Evolutionary conservation across 2,329 filamentous ascomycete species (phyloP), one percentile per base, ranked within the genome.

Genomic region (Phyllosticta citriasiana): DNA sequence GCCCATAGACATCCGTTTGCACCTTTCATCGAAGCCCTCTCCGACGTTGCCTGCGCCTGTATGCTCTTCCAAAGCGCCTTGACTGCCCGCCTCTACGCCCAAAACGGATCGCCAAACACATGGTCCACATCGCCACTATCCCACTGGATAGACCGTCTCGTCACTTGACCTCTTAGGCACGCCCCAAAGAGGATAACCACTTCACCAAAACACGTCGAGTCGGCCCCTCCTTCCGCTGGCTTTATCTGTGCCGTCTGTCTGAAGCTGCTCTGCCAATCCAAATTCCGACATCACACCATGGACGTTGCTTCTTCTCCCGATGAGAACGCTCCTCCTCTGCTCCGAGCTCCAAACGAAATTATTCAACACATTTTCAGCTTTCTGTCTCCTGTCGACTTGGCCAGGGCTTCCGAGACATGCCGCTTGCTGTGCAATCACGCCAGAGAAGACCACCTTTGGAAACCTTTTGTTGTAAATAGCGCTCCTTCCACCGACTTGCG

Each of bases 271-370:
- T 16, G n/a, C 40, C 40, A 47, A 47, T n/a, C n/a, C 1, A 16
- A 14, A n/a, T 47, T 47, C 40, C 12, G n/a, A 16, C 6, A 47
- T 47, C 14, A n/a, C 14, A n/a, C 40, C 12, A 47, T 47, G 40
- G 40, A 47, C 14, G 40, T 47, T 2, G 16, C 7, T 6, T 2
- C 40, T n/a, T n/a, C 40, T 47, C 40, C 40, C 12, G 40, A 47
- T 4, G 40, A n/a, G 2, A n/a, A 16, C 2, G n/a, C 16, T 16
- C 63, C 71, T n/a, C 66, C 66, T 10, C 64, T 89, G 7, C 71
- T 84, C 30, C 70, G 73, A 22, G 80, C 96, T 0, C 92, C 92
- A 0, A 73, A 84, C 12, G 92, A 97, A 71, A 78, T 96, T 8
- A 77, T 96, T 33, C 82, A 88, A 65, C 76, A 82, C n/a, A 85